phyloP scores from a whole-genome alignment of 1,139 yeast species.

The Blastobotrys malaysiensis region DNA sequence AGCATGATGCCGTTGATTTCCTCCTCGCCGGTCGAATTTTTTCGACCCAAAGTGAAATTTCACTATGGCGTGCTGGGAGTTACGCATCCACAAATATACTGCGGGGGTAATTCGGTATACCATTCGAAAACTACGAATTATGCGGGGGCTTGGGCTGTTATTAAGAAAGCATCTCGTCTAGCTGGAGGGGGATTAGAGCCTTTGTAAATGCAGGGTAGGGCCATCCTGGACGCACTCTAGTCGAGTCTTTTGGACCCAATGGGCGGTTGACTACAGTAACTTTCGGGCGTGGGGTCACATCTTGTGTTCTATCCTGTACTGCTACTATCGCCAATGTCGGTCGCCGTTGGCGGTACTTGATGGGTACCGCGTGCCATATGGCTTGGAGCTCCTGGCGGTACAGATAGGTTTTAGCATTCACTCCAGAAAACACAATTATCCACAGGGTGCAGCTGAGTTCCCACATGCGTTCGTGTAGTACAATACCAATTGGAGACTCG shows the following conservation, averaged over 20 bases:
- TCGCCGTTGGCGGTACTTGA: neutral
- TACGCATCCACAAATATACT: neutral
- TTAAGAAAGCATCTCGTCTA: neutral
- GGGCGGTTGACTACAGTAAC: neutral
- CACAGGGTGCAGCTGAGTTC: neutral
- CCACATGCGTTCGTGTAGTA: neutral
- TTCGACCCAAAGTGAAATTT: neutral
- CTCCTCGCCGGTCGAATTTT: neutral
- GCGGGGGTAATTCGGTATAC: neutral
- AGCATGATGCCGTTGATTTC: neutral
- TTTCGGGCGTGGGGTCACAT: neutral
- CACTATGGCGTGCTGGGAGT: neutral
- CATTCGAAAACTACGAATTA: too few species aligned
- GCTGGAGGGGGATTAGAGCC: neutral
- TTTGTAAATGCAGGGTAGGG: neutral
- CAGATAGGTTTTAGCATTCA: neutral
- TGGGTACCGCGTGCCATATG: neutral
- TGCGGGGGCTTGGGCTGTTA: too few species aligned
- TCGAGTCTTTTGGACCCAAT: neutral
- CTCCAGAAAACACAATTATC: neutral
- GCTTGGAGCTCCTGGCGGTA: neutral
- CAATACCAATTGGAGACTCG: neutral
- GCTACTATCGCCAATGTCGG: neutral
- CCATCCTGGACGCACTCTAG: neutral
- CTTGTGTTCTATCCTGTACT: too few species aligned